Conservation (phyloP, 2,329 filamentous ascomycete species). For the Aspergillus proliferans region DNA sequence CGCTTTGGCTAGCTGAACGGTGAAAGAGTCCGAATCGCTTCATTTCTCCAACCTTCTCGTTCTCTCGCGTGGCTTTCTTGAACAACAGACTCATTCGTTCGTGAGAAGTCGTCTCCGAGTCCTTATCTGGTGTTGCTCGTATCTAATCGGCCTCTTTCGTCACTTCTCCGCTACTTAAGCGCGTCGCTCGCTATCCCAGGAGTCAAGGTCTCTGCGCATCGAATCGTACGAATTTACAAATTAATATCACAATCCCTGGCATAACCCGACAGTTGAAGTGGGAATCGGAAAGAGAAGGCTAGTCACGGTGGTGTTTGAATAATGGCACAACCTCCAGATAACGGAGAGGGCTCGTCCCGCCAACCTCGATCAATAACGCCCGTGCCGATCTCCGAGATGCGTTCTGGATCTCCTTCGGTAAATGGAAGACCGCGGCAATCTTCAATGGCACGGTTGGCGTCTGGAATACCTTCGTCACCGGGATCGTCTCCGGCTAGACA, state of each 20-base stretch:
- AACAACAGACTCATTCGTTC: no score
- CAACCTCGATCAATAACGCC: constrained; percentile 26
- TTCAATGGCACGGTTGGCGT: constrained; percentile 51
- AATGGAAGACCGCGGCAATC: constrained; percentile 43
- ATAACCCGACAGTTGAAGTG: not conserved
- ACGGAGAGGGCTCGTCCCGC: constrained; percentile 31
- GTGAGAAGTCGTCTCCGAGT: no score
- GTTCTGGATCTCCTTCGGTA: constrained; percentile 30
- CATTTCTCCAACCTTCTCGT: no score
- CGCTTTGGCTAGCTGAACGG: no score
- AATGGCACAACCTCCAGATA: constrained; percentile 22
- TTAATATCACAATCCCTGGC: no score
- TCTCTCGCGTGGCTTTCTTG: no score
- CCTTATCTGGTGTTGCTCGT: no score
- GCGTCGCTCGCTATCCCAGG: no score
- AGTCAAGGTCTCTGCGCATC: no score
- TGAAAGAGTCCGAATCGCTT: no score
- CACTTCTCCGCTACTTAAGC: not conserved
- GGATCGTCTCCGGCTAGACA: constrained; percentile 35
- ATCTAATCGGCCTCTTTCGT: not conserved
- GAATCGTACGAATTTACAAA: no score
- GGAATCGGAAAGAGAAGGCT: not conserved
- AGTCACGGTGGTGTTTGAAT: not conserved
- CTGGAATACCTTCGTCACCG: constrained; percentile 47
- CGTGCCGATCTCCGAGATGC: constrained; percentile 25